These are phyloP conservation scores for Lachancea fermentati DNA, from an alignment of 805 yeast genomes.

Conservation along the genomic window DNA sequence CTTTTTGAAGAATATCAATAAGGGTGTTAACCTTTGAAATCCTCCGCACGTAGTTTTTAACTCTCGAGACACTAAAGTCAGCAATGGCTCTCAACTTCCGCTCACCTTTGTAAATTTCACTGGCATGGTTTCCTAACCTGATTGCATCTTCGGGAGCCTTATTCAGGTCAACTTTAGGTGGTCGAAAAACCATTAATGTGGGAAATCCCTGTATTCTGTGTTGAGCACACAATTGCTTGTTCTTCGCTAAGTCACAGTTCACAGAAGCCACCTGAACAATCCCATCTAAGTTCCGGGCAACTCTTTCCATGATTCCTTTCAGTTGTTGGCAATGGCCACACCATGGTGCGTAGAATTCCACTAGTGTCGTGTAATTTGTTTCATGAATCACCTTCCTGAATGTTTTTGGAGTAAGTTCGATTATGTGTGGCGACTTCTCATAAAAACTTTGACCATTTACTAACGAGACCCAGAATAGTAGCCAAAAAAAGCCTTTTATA, in stretches of 20 bases:
- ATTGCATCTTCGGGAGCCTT: conserved; percentile 16
- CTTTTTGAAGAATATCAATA: conserved; percentile 18
- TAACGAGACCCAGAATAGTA: background rate
- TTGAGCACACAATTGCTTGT: conserved; percentile 63
- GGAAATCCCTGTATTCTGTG: conserved; percentile 76
- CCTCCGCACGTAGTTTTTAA: conserved; percentile 61
- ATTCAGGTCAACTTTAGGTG: conserved; percentile 52
- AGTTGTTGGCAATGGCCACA: conserved; percentile 88
- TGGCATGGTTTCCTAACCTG: conserved; percentile 35
- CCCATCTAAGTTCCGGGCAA: conserved; percentile 54
- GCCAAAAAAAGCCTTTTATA: background rate
- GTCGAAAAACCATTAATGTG: conserved; percentile 73
- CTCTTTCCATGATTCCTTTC: conserved; percentile 56
- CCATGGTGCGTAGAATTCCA: conserved; percentile 96
- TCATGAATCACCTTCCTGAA: conserved; percentile 62
- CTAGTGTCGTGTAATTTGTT: conserved; percentile 74
- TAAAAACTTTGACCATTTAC: conserved; percentile 27
- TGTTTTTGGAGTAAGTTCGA: conserved; percentile 49
- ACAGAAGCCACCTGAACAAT: conserved; percentile 70
- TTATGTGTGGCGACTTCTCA: conserved; percentile 35
- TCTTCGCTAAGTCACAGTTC: conserved; percentile 70
- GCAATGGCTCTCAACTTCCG: conserved; percentile 51
- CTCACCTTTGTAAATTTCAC: conserved; percentile 57
- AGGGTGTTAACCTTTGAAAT: conserved; percentile 35
- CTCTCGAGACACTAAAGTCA: conserved; percentile 48